These are phyloP conservation scores for Russula emetica DNA, from an alignment of 768 basidiomycete species.

Conservation along the genomic window DNA sequence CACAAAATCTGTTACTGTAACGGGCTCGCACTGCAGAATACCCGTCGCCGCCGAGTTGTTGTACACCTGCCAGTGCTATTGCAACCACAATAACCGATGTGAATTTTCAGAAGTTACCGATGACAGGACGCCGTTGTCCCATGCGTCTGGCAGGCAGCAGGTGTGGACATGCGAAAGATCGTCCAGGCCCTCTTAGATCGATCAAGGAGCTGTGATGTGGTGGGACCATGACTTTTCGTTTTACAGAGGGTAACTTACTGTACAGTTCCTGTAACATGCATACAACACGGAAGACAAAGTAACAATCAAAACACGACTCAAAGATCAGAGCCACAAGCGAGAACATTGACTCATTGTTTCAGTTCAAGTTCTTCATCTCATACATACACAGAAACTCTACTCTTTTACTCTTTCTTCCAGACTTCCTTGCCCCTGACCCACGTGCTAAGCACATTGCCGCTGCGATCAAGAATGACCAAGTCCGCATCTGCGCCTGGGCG, in stretches of 20 bases:
- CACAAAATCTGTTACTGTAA: too few relatives aligned
- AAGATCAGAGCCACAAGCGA: not conserved
- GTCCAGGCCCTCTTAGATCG: not conserved
- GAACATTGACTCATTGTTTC: not conserved
- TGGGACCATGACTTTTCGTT: too few relatives aligned
- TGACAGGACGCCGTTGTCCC: too few relatives aligned
- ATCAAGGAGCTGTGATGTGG: too few relatives aligned
- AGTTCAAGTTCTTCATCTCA: not conserved
- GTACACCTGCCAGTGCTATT: too few relatives aligned
- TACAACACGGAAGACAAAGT: not conserved
- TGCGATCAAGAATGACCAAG: conserved; percentile 66
- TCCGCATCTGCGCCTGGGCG: conserved; percentile 84
- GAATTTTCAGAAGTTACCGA: too few relatives aligned
- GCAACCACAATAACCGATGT: too few relatives aligned
- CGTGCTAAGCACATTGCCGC: conserved; percentile 62
- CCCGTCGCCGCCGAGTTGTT: too few relatives aligned
- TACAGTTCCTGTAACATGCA: too few relatives aligned
- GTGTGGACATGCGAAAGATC: not conserved
- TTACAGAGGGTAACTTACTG: too few relatives aligned
- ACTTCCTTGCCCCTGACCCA: conserved; percentile 76
- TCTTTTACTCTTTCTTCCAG: conserved; percentile 47
- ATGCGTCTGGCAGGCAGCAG: not conserved
- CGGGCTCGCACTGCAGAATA: too few relatives aligned
- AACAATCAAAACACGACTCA: not conserved
- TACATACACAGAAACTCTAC: not conserved